phyloP scores from a whole-genome alignment of 1,139 yeast genomes.

The Candida mesenterica region DNA sequence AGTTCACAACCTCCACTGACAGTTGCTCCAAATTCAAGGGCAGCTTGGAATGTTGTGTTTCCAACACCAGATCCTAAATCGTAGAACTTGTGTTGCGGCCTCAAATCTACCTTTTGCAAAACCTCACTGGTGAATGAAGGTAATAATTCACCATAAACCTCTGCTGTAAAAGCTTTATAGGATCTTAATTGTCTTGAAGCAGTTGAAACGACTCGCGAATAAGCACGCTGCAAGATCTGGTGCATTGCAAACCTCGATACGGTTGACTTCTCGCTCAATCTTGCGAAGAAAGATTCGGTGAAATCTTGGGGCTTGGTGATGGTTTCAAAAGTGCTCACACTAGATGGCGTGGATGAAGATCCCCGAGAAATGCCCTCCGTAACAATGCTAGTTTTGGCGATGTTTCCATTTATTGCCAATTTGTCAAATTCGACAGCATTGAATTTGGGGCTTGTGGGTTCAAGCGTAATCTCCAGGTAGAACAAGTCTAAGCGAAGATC shows the following conservation, averaged over 20 bases:
- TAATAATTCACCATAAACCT: conserved; percentile 86
- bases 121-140: conserved; percentile 75
- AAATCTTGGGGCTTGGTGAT: conserved; percentile 22
- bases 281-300: conserved; percentile 27
- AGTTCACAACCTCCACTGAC: conserved; percentile 85
- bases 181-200: conserved; percentile 60
- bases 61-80: conserved; percentile 96
- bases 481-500: conserved; percentile 28
- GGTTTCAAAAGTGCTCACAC: not conserved
- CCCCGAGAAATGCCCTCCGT: not conserved
- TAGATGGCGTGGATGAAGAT: not conserved
- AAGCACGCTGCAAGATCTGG: conserved; percentile 68
- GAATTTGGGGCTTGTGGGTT: conserved; percentile 15
- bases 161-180: conserved; percentile 85
- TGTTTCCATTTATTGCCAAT: not conserved
- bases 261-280: conserved; percentile 29
- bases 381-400: not conserved
- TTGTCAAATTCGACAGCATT: conserved; percentile 2
- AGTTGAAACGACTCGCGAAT: conserved; percentile 78
- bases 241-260: conserved; percentile 63
- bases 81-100: conserved; percentile 58
- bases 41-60: conserved; percentile 86
- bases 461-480: conserved; percentile 23
- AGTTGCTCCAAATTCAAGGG: conserved; percentile 77
- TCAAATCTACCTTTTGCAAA: conserved; percentile 59